Conservation (phyloP, 2,329 filamentous ascomycete genomes). For the Mycosphaerella arachidis region DNA sequence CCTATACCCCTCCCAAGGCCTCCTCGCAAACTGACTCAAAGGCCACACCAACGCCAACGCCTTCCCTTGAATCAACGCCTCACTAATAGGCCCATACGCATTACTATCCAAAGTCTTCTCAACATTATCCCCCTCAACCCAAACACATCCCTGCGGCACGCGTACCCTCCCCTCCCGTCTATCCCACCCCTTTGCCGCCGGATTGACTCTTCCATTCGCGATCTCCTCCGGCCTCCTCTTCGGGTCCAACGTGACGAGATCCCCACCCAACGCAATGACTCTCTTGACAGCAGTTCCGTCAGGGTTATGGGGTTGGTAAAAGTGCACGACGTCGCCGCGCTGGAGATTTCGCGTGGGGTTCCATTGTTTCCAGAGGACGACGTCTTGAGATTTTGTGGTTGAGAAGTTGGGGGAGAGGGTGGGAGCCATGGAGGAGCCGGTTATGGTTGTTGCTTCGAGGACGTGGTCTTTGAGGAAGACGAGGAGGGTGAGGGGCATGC, state of each 20-base stretch:
- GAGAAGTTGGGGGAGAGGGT: conserved; percentile 41
- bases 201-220: conserved; percentile 32
- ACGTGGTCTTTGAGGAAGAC: conserved; percentile 40
- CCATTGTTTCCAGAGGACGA: conserved; percentile 36
- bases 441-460: conserved; percentile 36
- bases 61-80: conserved; percentile 68
- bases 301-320: conserved; percentile 59
- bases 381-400: conserved; percentile 37
- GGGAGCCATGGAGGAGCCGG: conserved; percentile 44
- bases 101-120: conserved; percentile 77
- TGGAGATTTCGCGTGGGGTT: conserved; percentile 27
- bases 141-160: conserved; percentile 80
- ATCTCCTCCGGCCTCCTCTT: conserved; percentile 32
- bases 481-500: conserved; percentile 7
- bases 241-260: conserved; percentile 61
- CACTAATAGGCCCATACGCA: conserved; percentile 69
- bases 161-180: conserved; percentile 41
- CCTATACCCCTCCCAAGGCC: conserved; percentile 50
- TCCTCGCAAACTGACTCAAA: conserved; percentile 52
- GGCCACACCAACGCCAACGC: conserved; percentile 71
- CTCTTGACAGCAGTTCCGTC: conserved; percentile 72
- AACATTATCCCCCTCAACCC: conserved; percentile 88
- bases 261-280: conserved; percentile 74
- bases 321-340: conserved; percentile 44
- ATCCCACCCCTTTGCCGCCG: conserved; percentile 29